These are phyloP conservation scores for Coniochaeta prunicola DNA, from an alignment of 2,329 filamentous ascomycete genomes.

Conservation along the genomic window DNA sequence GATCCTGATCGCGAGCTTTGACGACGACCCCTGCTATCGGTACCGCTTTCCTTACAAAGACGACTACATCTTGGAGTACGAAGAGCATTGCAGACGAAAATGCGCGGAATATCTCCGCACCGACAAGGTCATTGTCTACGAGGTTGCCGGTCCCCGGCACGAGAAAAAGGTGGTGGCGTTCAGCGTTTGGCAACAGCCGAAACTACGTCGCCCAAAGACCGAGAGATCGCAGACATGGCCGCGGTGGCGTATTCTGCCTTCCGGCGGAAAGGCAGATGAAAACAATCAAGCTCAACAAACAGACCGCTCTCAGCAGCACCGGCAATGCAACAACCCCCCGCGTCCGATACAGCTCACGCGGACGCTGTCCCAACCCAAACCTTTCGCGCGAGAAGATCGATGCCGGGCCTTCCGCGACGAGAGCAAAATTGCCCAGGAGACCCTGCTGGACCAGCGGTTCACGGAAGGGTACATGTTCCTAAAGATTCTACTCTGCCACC, in stretches of 20 bases:
- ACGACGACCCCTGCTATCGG: slow-evolving; percentile 15
- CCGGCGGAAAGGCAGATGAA: neutral
- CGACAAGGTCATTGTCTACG: slow-evolving; percentile 16
- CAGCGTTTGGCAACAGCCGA: slow-evolving; percentile 12
- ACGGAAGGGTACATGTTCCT: slow-evolving; percentile 14
- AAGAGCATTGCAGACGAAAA: slow-evolving; percentile 13
- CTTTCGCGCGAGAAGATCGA: slow-evolving; percentile 11
- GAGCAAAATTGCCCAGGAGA: slow-evolving; percentile 8
- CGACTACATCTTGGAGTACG: slow-evolving; percentile 12
- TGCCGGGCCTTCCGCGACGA: slow-evolving; percentile 11
- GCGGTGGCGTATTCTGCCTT: neutral
- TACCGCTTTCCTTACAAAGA: slow-evolving; percentile 15
- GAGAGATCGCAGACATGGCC: slow-evolving; percentile 1
- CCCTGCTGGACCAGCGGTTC: slow-evolving; percentile 12
- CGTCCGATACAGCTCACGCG: slow-evolving; percentile 3
- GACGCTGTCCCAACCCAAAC: slow-evolving; percentile 6
- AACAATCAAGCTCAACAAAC: neutral
- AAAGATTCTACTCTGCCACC: slow-evolving; percentile 15
- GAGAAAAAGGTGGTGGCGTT: slow-evolving; percentile 13
- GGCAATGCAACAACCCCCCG: slow-evolving; percentile 3
- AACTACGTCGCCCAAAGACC: neutral
- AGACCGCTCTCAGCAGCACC: neutral
- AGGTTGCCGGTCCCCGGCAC: slow-evolving; percentile 7
- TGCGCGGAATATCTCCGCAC: slow-evolving; percentile 14
- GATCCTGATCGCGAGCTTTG: slow-evolving; percentile 13